A percentile compares a stretch with the other conserved stretches of the same genome.
Evolutionary conservation across 306 rosid species (phyloP).

Genomic region (Malus sieversii): DNA sequence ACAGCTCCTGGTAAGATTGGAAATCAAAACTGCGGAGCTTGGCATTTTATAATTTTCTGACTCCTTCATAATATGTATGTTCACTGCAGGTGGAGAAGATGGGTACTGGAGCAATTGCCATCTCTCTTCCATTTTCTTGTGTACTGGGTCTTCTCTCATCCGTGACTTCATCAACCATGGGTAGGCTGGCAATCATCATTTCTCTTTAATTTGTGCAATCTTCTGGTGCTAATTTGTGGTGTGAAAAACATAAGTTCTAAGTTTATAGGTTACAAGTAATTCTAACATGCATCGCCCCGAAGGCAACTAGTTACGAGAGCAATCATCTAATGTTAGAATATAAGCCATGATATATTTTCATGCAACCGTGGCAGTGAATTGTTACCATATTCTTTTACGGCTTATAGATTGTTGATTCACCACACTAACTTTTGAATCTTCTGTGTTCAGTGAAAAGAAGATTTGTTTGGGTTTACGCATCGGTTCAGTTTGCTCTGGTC

Average conservation of each 20-base stretch:
- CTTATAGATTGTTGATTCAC: not conserved
- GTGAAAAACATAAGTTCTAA: not conserved
- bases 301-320: not conserved
- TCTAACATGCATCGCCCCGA: not conserved
- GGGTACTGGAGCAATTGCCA: conserved; percentile 71
- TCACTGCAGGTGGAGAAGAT: conserved; percentile 61
- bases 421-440: conserved; percentile 10
- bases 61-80: conserved; percentile 14
- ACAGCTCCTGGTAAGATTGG: conserved; percentile 71
- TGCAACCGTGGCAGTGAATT: not conserved
- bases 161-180: conserved; percentile 89
- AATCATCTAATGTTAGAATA: not conserved
- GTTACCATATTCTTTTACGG: not conserved
- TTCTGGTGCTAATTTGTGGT: not conserved
- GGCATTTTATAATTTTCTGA: conserved; percentile 10
- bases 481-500: conserved; percentile 70
- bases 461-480: conserved; percentile 81
- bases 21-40: conserved; percentile 4
- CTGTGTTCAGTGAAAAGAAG: conserved; percentile 57
- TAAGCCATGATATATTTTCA: not conserved
- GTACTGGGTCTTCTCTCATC: conserved; percentile 86
- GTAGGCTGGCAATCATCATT: conserved; percentile 37
- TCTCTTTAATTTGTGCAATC: not conserved
- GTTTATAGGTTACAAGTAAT: not conserved
- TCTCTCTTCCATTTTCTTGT: conserved; percentile 93